Base-by-base conservation (phyloP, 345 rosid genomes). In the Moringa oleifera region DNA sequence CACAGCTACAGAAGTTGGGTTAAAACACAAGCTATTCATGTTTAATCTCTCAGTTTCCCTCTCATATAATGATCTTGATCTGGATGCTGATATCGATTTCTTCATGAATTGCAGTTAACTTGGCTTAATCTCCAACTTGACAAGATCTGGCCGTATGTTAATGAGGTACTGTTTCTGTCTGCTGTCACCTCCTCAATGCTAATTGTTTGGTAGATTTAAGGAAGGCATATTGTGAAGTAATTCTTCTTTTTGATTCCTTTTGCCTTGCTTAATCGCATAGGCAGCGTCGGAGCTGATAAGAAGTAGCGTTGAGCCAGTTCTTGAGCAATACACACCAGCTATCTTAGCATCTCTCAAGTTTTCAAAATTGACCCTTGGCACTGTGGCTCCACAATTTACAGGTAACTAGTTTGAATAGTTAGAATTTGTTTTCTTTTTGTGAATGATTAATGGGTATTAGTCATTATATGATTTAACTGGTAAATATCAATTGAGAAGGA, bases 361-460 rank as follows among this genome's bases (percentile, higher is more conserved):
- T 76, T 88, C 96, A 7, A 76, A 82, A 69, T 65, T 90, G 52
- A 93, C 96, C 50, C 96, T 93, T 25, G 98, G 97, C 10, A 93
- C 98, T 47, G 86, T 93, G 46, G 97, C 98, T 76, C 97, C 97
- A 46, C 98, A 88, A 70, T 90, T 93, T 70, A 93, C 91, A 76
- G 96, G 98, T 90, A n/a, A n/a, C n/a, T 20, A 53, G 63, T 68
- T 68, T 46, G 20, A 6, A 49, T 15, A 13, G 21, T 59, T 28
- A 12, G 22, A 50, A 23, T n/a, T 16, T 57, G 5, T 20, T 23
- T 53, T 0, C 28, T 21, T 9, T 17, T 31, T 55, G 53, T 21
- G 25, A 53, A 21, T 46, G 47, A 41, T 41, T 41, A 41, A 15
- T 41, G 16, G 17, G 12, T 41, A 11, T 4, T 41, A 28, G 19